Base-by-base conservation (phyloP, 2,329 filamentous ascomycete species). In the Colletotrichum sublineola region DNA sequence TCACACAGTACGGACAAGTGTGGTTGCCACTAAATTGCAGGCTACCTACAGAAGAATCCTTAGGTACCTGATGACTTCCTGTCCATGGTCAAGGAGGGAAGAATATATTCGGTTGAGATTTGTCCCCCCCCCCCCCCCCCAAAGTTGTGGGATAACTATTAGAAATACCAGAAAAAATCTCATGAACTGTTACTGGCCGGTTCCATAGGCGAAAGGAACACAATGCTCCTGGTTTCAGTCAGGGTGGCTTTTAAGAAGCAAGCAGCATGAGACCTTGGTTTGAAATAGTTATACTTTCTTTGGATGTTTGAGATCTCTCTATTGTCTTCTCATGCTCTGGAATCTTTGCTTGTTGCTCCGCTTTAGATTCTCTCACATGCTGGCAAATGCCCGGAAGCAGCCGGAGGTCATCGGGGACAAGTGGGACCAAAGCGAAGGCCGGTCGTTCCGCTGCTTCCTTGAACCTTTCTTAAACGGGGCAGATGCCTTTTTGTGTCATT, bases 381-480 rank as follows among this genome's bases (percentile, higher is more conserved):
- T 12, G 31, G 14, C 15, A 42, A 11, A 40, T 29, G 38, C 38
- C 50, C 24, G 62, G 62, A 56, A 18, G 38, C 18, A 8, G 38
- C 48, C 62, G 62, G 62, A 64, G 50, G 15, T 42, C 38, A 64
- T 50, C 20, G 50, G 62, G 3, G 50, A 56, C 29, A 64, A 64
- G 50, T 64, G 62, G 62, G 38, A 3, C 62, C 50, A 46, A 15
- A 40, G 24, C 15, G 33, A 33, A 52, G 20, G n/a, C 14, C 24
- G 20, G n/a, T 8, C 24, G 14, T 63, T 40, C 46, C 36, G 33
- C n/a, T 15, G 11, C 1, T 4, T 33, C 5, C 42, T 48, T 36
- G n/a, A 52, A 48, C n/a, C 5, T 46, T 46, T 15, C 18, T 20
- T 52, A 12, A n/a, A 46, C 5, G 33, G 53, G 33, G 1, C n/a